Conservation (phyloP, 2,329 filamentous ascomycete genomes). For the Rhinocladiella similis region DNA sequence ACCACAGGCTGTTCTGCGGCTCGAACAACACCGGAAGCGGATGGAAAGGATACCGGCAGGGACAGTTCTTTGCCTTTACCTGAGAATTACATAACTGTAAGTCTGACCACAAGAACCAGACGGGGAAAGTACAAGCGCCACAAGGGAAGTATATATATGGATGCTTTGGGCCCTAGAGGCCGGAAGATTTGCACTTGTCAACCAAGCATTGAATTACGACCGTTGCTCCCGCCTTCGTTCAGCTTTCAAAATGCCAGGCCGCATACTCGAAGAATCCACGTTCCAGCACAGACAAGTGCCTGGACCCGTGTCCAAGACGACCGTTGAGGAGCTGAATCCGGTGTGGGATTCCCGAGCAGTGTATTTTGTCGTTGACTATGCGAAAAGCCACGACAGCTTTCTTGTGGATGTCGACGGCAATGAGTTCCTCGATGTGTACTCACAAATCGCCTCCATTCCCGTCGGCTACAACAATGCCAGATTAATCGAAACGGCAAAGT, state of each 20-base stretch:
- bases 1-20: too few relatives aligned
- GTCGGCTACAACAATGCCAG: conserved; percentile 89
- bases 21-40: too few relatives aligned
- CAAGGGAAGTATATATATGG: neutral
- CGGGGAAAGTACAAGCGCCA: neutral
- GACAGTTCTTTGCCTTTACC: neutral
- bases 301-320: neutral
- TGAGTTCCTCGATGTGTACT: conserved; percentile 55
- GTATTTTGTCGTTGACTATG: neutral
- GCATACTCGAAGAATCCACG: neutral
- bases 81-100: neutral
- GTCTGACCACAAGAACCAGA: neutral
- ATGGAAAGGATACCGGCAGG: too few relatives aligned
- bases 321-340: neutral
- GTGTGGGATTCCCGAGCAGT: neutral
- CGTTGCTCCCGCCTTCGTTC: neutral
- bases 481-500: conserved; percentile 68
- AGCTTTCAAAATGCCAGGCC: neutral
- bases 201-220: neutral
- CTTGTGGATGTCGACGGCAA: conserved; percentile 54
- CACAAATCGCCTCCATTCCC: conserved; percentile 90
- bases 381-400: conserved; percentile 74
- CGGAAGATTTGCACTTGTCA: neutral
- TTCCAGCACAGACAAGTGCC: neutral
- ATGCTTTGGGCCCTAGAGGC: neutral